phyloP scores from a whole-genome alignment of 345 rosid species.

The Lagerstroemia speciosa region DNA sequence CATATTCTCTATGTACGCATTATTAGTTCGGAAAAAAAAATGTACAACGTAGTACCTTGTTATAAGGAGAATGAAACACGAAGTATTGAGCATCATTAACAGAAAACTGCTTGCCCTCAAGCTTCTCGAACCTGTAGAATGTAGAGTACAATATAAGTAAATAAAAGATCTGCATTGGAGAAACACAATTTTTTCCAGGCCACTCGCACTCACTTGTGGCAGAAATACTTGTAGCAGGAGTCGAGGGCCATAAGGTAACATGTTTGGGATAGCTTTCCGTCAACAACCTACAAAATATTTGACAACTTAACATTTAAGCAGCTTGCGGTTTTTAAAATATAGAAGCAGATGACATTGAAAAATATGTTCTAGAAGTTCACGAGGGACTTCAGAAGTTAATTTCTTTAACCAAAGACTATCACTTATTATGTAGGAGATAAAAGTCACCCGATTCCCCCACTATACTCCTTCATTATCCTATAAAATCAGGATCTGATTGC shows the following conservation, averaged over 20 bases:
- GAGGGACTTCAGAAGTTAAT: not conserved
- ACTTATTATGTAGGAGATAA: not conserved
- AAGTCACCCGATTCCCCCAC: too few relatives aligned
- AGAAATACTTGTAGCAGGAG: slow-evolving; percentile 72
- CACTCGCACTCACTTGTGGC: slow-evolving; percentile 56
- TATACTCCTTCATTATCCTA: too few relatives aligned
- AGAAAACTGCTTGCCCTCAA: slow-evolving; percentile 76
- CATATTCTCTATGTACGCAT: not conserved
- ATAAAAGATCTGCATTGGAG: not conserved
- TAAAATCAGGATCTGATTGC: not conserved
- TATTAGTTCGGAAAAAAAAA: not conserved
- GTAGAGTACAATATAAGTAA: slow-evolving; percentile 10
- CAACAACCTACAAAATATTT: slow-evolving; percentile 68
- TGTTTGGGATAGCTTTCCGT: slow-evolving; percentile 97
- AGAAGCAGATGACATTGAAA: not conserved
- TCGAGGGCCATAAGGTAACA: slow-evolving; percentile 98
- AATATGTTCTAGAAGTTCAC: not conserved
- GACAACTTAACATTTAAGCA: not conserved
- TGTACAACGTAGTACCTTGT: slow-evolving; percentile 51
- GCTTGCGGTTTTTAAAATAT: too few relatives aligned
- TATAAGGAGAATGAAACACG: slow-evolving; percentile 97
- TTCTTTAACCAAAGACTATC: not conserved
- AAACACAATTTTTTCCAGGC: not conserved
- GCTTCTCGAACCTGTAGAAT: slow-evolving; percentile 65
- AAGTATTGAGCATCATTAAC: slow-evolving; percentile 66